Evolutionary conservation across 495 filamentous ascomycete species (phyloP), one percentile per base, ranked within the genome.

Genomic region (Tuber melanosporum): DNA sequence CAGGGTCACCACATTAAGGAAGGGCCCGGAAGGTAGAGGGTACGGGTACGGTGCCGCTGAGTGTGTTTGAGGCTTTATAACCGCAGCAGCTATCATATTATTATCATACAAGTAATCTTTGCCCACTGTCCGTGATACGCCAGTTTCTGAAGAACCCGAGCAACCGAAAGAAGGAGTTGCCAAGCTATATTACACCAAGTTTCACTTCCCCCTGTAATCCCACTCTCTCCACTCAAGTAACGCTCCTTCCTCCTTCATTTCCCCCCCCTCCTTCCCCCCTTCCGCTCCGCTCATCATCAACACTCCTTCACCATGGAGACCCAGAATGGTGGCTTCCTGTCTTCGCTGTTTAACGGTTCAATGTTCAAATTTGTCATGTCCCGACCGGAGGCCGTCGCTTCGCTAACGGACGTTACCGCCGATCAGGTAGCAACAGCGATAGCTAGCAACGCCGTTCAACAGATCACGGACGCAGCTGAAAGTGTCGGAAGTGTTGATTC

Each of bases 281-380:
- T 71, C 46, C 47, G 57, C 71, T 43, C 43, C 71, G 14, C 42
- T 43, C 32, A 43, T 22, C 71, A 0, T 22, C 15, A 66, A 76
- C 52, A 32, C 39, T 26, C 26, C 72, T n/a, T 46, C 71, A 19
- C 57, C 71, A 49, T 72, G 66, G 78, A 69, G 49, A 44, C 32
- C 43, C 45, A 22, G 32, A 74, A 46, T 32, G 36, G 66, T 36
- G 73, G 57, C 17, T 73, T 73, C 71, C 44, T 71, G 36, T 41
- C 71, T 43, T 72, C 41, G 39, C 36, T 72, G 36, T 66, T 66
- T 26, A 66, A 66, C 26, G 32, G 26, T 6, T 36, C 57, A 66
- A 66, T 66, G 26, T 66, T 36, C 26, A 66, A 12, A 36, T 66
- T 36, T 66, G 57, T 46, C 71, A 9, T 32, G 26, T 43, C 45